Evolutionary conservation across 106 monocot species (phyloP).

Genomic region (Gastrodia elata): DNA sequence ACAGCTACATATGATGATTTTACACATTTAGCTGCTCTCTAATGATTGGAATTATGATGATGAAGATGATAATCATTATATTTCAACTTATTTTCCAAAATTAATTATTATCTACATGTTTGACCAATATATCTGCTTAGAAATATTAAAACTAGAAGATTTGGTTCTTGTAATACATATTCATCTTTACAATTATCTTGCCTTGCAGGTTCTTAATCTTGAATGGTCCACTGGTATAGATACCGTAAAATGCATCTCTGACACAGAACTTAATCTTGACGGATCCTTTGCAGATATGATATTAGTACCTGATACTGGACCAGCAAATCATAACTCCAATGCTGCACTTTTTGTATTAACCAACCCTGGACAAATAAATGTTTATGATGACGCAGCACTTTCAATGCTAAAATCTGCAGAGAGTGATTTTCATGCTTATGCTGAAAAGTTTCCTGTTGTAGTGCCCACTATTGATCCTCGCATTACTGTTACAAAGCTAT

Average conservation of each 20-base stretch:
- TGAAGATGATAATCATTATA: background rate
- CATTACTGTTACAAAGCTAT: conserved; percentile 69
- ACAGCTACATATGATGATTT: background rate
- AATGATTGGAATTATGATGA: background rate
- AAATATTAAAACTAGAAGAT: background rate
- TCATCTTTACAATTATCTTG: conserved; percentile 1
- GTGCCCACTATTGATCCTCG: conserved; percentile 72
- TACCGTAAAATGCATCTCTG: conserved; percentile 50
- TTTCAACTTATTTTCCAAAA: background rate
- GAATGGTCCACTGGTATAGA: conserved; percentile 56
- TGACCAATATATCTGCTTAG: background rate
- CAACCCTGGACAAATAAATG: conserved; percentile 80
- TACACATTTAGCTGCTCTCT: background rate
- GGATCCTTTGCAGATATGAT: conserved; percentile 99
- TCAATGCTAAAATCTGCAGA: conserved; percentile 35
- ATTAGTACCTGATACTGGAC: conserved; percentile 57
- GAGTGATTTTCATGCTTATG: conserved; percentile 18
- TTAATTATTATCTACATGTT: background rate
- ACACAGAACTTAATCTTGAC: conserved; percentile 58
- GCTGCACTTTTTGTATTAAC: conserved; percentile 79
- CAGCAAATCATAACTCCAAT: conserved; percentile 32
- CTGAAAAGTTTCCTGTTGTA: conserved; percentile 60
- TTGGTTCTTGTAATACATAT: background rate
- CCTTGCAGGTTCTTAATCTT: conserved; percentile 71
- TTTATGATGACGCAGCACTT: conserved; percentile 69